Evolutionary conservation across 306 rosid genomes (phyloP), one percentile per base, ranked within the genome.

Genomic region (Vigna trinervia): DNA sequence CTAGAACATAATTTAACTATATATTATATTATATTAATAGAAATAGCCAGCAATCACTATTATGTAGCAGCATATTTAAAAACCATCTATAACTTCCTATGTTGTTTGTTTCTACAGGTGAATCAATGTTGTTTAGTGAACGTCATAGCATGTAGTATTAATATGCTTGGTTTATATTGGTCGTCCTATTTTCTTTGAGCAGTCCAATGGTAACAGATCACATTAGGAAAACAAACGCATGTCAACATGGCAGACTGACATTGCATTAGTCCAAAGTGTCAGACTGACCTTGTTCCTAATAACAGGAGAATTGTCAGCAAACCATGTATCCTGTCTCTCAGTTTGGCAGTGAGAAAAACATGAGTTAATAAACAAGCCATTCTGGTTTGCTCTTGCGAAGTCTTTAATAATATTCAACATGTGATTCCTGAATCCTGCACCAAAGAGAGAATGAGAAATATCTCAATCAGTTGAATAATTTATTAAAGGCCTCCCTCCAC

Each of bases 241-340:
- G 28, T 23, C 28, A 23, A 23, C 28, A 23, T 23, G 28, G 1
- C 28, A 23, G 26, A 23, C 26, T 23, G 28, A 26, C 28, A 26
- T 26, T 13, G 4, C 6, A 10, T 28, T 30, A 38, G 20, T 60
- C 11, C 5, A 1, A 69, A 53, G 64, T 54, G 41, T n/a, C 13
- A 79, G 57, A 68, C 56, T 83, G 68, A 92, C 97, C 97, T 92
- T 92, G 71, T 90, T 92, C 19, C 73, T 22, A 2, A 92, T 50
- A 38, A 85, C 87, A 3, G 99, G 97, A 70, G 97, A 92, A 74
- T 91, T 56, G 74, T 88, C 90, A 26, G 97, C 85, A 81, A 92
- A 92, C 99, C 99, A 95, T 52, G 97, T 95, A 63, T 92, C 99
- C 72, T 84, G 99, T 77, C 97, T 87, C 90, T 92, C 99, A 5